Conservation (phyloP, 192 early-diverging fungal species). For the Chytriomyces confervae region DNA sequence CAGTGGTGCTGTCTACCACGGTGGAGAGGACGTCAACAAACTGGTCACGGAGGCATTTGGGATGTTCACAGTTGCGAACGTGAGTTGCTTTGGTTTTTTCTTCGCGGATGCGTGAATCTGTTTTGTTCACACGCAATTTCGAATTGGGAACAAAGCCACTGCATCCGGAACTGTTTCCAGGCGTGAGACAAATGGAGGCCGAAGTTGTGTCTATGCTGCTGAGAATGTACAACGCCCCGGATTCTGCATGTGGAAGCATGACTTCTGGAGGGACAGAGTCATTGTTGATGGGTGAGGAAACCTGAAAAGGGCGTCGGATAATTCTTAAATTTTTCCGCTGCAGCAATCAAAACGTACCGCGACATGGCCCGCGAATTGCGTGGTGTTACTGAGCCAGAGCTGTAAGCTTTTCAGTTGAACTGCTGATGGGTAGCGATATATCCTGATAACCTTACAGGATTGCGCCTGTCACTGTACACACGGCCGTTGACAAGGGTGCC, state of each 20-base stretch:
- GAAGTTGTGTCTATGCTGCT: slow-evolving; percentile 94
- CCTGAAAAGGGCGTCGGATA: neutral
- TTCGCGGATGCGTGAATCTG: neutral
- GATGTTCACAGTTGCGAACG: slow-evolving; percentile 81
- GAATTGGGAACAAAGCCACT: slow-evolving; percentile 60
- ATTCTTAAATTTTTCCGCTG: neutral
- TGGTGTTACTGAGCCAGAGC: slow-evolving; percentile 88
- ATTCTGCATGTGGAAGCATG: slow-evolving; percentile 78
- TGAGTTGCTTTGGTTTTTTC: slow-evolving; percentile 19
- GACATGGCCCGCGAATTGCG: slow-evolving; percentile 80
- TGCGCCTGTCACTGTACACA: slow-evolving; percentile 90
- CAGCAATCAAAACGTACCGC: slow-evolving; percentile 85
- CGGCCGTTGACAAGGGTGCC: slow-evolving; percentile 95
- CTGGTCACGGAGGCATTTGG: slow-evolving; percentile 81
- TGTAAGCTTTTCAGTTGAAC: slow-evolving; percentile 60
- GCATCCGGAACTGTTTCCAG: slow-evolving; percentile 95
- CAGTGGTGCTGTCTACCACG: slow-evolving; percentile 93
- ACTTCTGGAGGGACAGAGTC: slow-evolving; percentile 96
- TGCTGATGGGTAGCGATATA: neutral
- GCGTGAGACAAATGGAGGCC: slow-evolving; percentile 93
- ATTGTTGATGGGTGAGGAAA: slow-evolving; percentile 75
- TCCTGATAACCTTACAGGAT: slow-evolving; percentile 58
- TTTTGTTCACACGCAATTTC: neutral
- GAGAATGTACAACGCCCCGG: slow-evolving; percentile 80
- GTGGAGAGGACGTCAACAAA: slow-evolving; percentile 79